A percentile compares a stretch with the other conserved stretches of the same genome.
These are phyloP conservation scores for Aeschynomene evenia DNA, from an alignment of 306 rosid genomes.

Conservation along the genomic window DNA sequence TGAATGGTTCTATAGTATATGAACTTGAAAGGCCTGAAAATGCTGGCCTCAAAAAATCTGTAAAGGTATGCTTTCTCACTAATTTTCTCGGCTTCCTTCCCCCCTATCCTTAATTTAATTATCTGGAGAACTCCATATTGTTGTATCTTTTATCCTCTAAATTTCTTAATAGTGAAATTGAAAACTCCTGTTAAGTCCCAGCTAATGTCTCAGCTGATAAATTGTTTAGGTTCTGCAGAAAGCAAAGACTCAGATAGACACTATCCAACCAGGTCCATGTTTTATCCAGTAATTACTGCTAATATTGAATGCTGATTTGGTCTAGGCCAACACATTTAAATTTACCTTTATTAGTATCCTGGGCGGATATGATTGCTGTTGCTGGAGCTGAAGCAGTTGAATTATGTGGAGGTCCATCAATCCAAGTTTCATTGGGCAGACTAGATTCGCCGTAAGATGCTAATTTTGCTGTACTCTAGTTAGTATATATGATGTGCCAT, in stretches of 20 bases:
- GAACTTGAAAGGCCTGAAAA: slow-evolving; percentile 95
- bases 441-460: slow-evolving; percentile 70
- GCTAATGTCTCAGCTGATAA: slow-evolving; percentile 35
- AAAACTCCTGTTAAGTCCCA: slow-evolving; percentile 16
- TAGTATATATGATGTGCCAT: slow-evolving; percentile 10
- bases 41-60: slow-evolving; percentile 68
- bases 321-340: slow-evolving; percentile 34
- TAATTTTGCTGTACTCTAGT: slow-evolving; percentile 18
- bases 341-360: slow-evolving; percentile 61
- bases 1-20: slow-evolving; percentile 82
- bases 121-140: not conserved
- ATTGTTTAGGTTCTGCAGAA: slow-evolving; percentile 67
- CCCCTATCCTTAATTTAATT: not conserved
- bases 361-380: slow-evolving; percentile 91
- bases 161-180: slow-evolving; percentile 3
- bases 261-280: slow-evolving; percentile 64
- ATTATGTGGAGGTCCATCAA: slow-evolving; percentile 86
- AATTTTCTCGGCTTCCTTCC: slow-evolving; percentile 23
- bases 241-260: slow-evolving; percentile 79
- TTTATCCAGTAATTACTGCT: slow-evolving; percentile 27
- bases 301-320: slow-evolving; percentile 24
- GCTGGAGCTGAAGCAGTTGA: slow-evolving; percentile 98
- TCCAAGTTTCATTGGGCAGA: slow-evolving; percentile 74
- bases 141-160: not conserved
- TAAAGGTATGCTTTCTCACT: slow-evolving; percentile 61